Evolutionary conservation across 176 grass and related monocot species (phyloP).

Genomic region (Aegilops sharonensis): DNA sequence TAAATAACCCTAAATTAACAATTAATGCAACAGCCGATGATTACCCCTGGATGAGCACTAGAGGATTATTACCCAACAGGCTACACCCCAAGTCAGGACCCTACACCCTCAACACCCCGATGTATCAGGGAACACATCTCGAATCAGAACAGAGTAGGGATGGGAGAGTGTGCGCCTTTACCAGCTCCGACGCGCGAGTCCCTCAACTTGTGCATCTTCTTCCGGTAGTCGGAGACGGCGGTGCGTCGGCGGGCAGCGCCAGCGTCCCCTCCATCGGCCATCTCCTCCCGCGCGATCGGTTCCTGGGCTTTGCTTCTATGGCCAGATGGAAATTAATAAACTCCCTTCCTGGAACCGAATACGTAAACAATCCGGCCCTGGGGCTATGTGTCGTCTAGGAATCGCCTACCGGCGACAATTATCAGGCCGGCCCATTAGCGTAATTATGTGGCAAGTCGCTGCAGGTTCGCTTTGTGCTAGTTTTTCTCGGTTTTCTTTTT

Average conservation of each 20-base stretch:
- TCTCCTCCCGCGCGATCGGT: neutral
- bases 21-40: too few species aligned
- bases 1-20: too few species aligned
- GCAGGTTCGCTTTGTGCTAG: too few species aligned
- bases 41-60: too few species aligned
- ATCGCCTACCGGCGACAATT: too few species aligned
- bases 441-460: too few species aligned
- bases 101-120: neutral
- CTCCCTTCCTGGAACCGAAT: neutral
- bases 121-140: neutral
- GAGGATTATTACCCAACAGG: too few species aligned
- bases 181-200: slow-evolving; percentile 66
- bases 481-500: too few species aligned
- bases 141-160: neutral
- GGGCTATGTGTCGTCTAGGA: too few species aligned
- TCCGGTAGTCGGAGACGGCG: slow-evolving; percentile 58
- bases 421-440: too few species aligned
- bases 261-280: slow-evolving; percentile 63
- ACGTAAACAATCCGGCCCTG: too few species aligned
- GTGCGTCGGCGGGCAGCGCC: slow-evolving; percentile 34
- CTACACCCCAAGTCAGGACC: neutral
- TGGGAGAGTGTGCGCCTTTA: neutral
- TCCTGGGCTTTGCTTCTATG: slow-evolving; percentile 28
- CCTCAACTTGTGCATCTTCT: slow-evolving; percentile 65
- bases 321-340: slow-evolving; percentile 28